phyloP scores from a whole-genome alignment of 352 stramenopile species.

The Pythium sukuiense region DNA sequence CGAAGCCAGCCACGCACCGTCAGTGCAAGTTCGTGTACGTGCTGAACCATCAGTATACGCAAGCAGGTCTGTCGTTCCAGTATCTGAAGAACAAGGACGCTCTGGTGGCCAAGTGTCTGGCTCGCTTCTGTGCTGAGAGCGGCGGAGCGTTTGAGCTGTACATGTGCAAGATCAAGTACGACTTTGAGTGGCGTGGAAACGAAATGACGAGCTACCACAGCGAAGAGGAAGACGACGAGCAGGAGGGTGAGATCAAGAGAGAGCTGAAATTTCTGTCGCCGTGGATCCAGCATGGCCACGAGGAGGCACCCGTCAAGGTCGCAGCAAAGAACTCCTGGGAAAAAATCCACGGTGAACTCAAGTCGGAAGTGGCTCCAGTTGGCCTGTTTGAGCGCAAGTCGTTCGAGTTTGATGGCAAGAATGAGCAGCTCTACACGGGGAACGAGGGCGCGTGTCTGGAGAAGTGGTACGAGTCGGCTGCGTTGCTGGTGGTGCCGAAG shows the following conservation, averaged over 20 bases:
- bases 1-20: background rate
- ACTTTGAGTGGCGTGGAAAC: conserved; percentile 5
- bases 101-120: conserved; percentile 12
- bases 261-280: background rate
- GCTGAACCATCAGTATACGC: conserved; percentile 21
- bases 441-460: conserved; percentile 15
- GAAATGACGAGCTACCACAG: conserved; percentile 7
- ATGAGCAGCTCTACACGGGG: conserved; percentile 6
- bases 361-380: conserved; percentile 8
- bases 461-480: conserved; percentile 21
- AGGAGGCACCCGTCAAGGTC: background rate
- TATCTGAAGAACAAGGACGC: conserved; percentile 19
- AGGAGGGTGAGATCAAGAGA: background rate
- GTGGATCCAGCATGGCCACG: background rate
- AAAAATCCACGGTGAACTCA: background rate
- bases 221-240: background rate
- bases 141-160: conserved; percentile 9
- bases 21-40: conserved; percentile 14
- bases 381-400: background rate
- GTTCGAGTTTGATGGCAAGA: conserved; percentile 8
- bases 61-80: conserved; percentile 10
- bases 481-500: conserved; percentile 14
- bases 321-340: background rate
- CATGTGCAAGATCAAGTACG: conserved; percentile 13
- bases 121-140: conserved; percentile 14